A percentile compares a stretch with the other conserved stretches of the same genome.
Conservation (phyloP, 192 early-diverging fungal species). For the Anaeromyces robustus region DNA sequence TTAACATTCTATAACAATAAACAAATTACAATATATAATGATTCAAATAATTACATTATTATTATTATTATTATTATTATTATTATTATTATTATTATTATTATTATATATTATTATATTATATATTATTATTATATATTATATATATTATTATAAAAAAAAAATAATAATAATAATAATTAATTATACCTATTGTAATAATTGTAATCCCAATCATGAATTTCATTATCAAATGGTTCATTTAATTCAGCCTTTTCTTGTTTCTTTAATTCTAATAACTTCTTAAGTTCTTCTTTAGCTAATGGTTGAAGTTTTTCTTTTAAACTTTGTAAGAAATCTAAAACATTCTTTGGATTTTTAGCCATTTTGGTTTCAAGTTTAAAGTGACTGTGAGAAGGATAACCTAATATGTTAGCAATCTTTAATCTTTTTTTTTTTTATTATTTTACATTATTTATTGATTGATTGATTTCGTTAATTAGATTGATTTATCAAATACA, state of each 20-base stretch:
- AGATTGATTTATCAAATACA: too few relatives aligned
- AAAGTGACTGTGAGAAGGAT: conserved; percentile 53
- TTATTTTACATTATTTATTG: too few relatives aligned
- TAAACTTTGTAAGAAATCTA: conserved; percentile 52
- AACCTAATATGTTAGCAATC: conserved; percentile 47
- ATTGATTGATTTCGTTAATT: too few relatives aligned
- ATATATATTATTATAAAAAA: conserved; percentile 46
- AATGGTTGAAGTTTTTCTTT: conserved; percentile 34
- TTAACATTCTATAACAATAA: conserved; percentile 47
- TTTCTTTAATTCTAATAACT: conserved; percentile 47
- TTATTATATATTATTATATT: too few relatives aligned
- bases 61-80: too few relatives aligned
- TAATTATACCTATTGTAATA: neutral
- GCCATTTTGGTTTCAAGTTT: conserved; percentile 78
- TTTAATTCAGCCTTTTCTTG: conserved; percentile 25
- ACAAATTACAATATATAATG: too few relatives aligned
- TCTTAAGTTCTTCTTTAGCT: conserved; percentile 37
- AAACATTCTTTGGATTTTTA: conserved; percentile 44
- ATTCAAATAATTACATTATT: too few relatives aligned
- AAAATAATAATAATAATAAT: neutral
- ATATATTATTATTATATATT: too few relatives aligned
- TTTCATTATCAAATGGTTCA: conserved; percentile 34
- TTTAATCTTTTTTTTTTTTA: conserved; percentile 12
- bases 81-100: too few relatives aligned
- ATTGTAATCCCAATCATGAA: conserved; percentile 52